Evolutionary conservation across 192 early-diverging fungal genomes (phyloP).

Genomic region (Coemansia sp.): DNA sequence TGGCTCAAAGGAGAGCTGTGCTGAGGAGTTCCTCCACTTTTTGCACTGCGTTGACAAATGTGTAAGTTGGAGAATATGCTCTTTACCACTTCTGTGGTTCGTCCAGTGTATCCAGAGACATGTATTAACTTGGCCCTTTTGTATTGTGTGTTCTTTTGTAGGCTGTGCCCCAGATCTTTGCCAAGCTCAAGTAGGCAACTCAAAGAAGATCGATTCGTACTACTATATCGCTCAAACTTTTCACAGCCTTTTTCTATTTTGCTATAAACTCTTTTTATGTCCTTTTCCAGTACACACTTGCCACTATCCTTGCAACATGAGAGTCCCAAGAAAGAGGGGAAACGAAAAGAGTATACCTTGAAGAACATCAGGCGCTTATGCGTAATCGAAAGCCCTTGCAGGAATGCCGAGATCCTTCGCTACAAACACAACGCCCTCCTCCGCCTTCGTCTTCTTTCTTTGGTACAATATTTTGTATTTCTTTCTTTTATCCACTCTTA

Average conservation of each 20-base stretch:
- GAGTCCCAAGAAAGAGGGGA: background rate
- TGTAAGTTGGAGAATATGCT: conserved; percentile 58
- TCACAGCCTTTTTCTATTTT: background rate
- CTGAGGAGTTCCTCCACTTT: conserved; percentile 80
- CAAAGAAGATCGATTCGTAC: background rate
- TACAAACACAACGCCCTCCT: background rate
- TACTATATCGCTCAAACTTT: background rate
- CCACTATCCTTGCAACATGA: background rate
- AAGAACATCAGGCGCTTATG: conserved; percentile 1
- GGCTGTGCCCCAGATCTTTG: conserved; percentile 65
- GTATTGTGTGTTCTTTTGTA: conserved; percentile 22
- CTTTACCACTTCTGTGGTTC: background rate
- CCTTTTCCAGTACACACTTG: background rate
- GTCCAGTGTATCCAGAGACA: background rate
- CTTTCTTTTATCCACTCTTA: background rate
- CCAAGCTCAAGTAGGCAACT: conserved; percentile 55
- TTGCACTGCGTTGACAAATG: conserved; percentile 79
- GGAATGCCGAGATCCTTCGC: background rate
- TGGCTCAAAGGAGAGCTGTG: conserved; percentile 71
- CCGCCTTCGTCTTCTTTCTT: background rate
- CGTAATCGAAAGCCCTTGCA: background rate
- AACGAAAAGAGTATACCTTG: background rate
- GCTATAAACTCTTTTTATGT: background rate
- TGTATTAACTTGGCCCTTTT: background rate
- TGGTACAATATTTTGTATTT: conserved; percentile 5